Conservation (phyloP, 164 flowering plant species). For the Saururus chinensis region DNA sequence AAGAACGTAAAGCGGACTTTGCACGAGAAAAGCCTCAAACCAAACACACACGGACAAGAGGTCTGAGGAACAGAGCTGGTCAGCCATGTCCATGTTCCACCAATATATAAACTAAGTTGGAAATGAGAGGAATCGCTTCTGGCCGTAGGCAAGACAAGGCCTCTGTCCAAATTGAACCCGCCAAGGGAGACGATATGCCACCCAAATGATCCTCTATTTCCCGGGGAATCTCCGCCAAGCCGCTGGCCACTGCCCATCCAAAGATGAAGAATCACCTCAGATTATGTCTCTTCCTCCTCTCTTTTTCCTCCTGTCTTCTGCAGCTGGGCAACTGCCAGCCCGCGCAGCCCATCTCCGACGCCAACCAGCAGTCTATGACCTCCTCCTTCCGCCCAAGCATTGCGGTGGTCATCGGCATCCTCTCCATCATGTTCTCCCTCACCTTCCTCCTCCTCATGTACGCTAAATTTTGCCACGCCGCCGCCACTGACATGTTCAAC, state of each 20-base stretch:
- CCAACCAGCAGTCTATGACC: not conserved
- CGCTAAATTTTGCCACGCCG: constrained; percentile 56
- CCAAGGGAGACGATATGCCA: no score
- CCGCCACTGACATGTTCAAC: not conserved
- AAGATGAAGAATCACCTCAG: not conserved
- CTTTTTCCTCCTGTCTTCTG: not conserved
- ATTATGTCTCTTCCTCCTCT: not conserved
- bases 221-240: not conserved
- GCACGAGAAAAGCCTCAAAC: not conserved
- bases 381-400: constrained; percentile 52
- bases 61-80: not conserved
- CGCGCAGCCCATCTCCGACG: not conserved
- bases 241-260: not conserved
- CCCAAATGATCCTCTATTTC: no score
- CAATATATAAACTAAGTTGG: not conserved
- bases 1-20: not conserved
- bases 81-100: not conserved
- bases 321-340: not conserved
- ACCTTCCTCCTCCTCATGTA: constrained; percentile 58
- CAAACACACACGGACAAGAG: not conserved
- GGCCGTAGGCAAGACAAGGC: no score
- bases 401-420: constrained; percentile 62
- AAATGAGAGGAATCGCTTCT: no score
- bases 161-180: no score
- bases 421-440: constrained; percentile 43